These are phyloP conservation scores for Fraxinus xanthoxyloides DNA, from an alignment of 305 asterid genomes.

Conservation along the genomic window DNA sequence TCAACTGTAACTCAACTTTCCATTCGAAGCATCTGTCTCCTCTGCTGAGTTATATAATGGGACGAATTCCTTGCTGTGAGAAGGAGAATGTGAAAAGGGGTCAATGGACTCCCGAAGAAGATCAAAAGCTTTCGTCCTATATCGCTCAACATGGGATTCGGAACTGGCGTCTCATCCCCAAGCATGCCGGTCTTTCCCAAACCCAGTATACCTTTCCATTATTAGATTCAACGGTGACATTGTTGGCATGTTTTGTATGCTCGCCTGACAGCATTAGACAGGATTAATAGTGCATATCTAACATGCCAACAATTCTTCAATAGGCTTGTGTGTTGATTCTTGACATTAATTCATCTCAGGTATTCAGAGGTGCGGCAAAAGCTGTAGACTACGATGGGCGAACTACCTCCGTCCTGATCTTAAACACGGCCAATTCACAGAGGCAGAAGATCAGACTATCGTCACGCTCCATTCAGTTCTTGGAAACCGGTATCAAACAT, in stretches of 20 bases:
- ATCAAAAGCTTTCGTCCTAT: constrained; percentile 90
- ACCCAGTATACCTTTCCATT: background rate
- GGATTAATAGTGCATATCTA: background rate
- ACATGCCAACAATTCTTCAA: background rate
- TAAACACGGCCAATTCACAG: constrained; percentile 83
- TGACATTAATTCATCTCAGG: constrained; percentile 39
- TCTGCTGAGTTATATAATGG: constrained; percentile 42
- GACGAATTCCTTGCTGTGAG: constrained; percentile 89
- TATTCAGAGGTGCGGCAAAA: constrained; percentile 83
- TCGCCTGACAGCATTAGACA: background rate
- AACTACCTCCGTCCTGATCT: constrained; percentile 90
- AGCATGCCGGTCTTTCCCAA: constrained; percentile 61
- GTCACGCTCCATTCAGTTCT: constrained; percentile 84
- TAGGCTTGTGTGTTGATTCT: background rate
- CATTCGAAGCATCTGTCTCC: background rate
- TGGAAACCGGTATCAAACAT: constrained; percentile 59
- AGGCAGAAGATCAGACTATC: constrained; percentile 72
- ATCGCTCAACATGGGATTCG: constrained; percentile 93
- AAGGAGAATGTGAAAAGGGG: constrained; percentile 87
- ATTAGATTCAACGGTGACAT: background rate
- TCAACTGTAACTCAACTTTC: background rate
- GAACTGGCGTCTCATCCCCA: constrained; percentile 97
- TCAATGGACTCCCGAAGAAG: constrained; percentile 99
- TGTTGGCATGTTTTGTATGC: background rate
- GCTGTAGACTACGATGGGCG: constrained; percentile 84